Percentiles rank a stretch among this genome's conserved stretches.
Conservation (phyloP, 1,284 basidiomycete species). For the Cystobasidium pallidum region DNA sequence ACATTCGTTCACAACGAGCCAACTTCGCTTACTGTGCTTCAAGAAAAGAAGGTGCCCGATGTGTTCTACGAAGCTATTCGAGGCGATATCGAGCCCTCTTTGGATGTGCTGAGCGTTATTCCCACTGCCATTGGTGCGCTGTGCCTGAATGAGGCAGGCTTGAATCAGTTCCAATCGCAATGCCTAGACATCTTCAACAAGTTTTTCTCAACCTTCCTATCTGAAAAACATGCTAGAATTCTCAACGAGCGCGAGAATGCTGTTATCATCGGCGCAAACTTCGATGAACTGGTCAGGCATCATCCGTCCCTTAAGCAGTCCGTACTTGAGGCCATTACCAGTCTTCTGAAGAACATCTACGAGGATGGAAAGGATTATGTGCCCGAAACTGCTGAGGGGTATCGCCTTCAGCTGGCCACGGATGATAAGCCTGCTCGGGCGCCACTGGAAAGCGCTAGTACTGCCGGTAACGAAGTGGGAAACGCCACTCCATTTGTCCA, state of each 20-base stretch:
- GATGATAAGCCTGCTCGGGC: conserved; percentile 42
- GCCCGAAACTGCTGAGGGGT: conserved; percentile 65
- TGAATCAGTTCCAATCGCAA: conserved; percentile 75
- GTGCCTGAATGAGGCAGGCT: conserved; percentile 88
- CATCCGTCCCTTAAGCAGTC: conserved; percentile 83
- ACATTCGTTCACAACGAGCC: conserved; percentile 99
- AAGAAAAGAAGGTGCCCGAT: conserved; percentile 88
- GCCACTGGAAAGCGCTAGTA: conserved; percentile 52
- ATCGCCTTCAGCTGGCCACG: conserved; percentile 60
- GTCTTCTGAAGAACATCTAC: conserved; percentile 72
- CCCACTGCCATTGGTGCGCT: conserved; percentile 96
- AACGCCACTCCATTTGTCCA: conserved; percentile 50
- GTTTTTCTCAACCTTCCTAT: conserved; percentile 83
- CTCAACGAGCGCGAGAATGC: conserved; percentile 92
- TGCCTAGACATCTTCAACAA: conserved; percentile 78
- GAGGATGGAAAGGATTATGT: conserved; percentile 65
- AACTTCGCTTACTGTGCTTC: conserved; percentile 86
- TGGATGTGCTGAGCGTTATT: conserved; percentile 88
- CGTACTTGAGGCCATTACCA: conserved; percentile 75
- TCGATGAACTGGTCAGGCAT: conserved; percentile 95
- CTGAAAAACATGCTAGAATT: conserved; percentile 80
- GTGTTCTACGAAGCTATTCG: conserved; percentile 78
- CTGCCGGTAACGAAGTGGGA: not conserved
- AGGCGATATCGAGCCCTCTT: conserved; percentile 77
- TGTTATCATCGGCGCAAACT: conserved; percentile 78